A percentile compares a stretch with the other conserved stretches of the same genome.
Conservation (phyloP, 768 basidiomycete species). For the Lactarius hatsudake region DNA sequence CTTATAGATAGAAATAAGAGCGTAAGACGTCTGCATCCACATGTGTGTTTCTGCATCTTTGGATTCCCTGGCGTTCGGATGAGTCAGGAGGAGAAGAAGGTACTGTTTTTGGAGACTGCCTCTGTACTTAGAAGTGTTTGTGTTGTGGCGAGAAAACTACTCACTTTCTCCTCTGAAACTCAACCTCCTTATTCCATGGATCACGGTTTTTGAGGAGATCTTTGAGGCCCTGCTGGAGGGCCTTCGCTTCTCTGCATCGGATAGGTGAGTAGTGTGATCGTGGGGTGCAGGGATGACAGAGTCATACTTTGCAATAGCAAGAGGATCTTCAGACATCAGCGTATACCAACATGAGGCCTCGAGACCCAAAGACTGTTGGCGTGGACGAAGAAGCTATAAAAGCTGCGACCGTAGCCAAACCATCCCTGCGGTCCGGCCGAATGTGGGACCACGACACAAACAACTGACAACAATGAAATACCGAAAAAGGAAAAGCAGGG, state of each 20-base stretch:
- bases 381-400: conserved; percentile 9
- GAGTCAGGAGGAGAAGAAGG: conserved; percentile 62
- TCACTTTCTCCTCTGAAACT: conserved; percentile 83
- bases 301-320: conserved; percentile 39
- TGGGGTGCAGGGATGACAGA: conserved; percentile 16
- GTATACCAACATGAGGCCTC: conserved; percentile 21
- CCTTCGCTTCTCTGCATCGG: conserved; percentile 68
- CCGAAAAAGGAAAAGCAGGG: too few relatives aligned
- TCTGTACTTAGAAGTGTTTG: conserved; percentile 23
- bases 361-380: background rate
- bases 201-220: conserved; percentile 68
- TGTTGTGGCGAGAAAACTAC: conserved; percentile 33
- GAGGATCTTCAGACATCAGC: conserved; percentile 43
- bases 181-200: conserved; percentile 84
- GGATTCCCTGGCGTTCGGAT: conserved; percentile 69
- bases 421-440: background rate
- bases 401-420: conserved; percentile 2
- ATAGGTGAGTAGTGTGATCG: conserved; percentile 23
- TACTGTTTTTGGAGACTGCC: conserved; percentile 67
- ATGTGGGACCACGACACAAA: background rate
- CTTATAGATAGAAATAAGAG: conserved; percentile 81
- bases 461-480: background rate
- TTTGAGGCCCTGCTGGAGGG: conserved; percentile 70
- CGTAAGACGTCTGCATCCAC: conserved; percentile 92
- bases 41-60: conserved; percentile 80